These are phyloP conservation scores for Rhynchospora pubera DNA, from an alignment of 176 grass and related monocot genomes.

Conservation along the genomic window DNA sequence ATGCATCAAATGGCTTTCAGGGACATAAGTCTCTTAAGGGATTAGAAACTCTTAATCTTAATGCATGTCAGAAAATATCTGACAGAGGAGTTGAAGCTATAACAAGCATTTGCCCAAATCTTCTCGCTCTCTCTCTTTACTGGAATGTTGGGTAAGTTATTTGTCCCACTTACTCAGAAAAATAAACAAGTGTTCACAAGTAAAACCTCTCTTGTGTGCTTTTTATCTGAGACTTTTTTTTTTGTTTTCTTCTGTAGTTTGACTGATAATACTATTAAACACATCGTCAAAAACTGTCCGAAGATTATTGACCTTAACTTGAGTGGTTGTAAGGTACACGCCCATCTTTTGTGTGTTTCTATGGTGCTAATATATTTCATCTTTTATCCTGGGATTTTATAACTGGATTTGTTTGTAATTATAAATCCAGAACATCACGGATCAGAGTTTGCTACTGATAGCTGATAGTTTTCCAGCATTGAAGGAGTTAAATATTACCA, in stretches of 20 bases:
- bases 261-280: conserved; percentile 49
- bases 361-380: not conserved
- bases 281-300: conserved; percentile 58
- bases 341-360: conserved; percentile 13
- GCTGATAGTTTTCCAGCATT: conserved; percentile 53
- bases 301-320: conserved; percentile 65
- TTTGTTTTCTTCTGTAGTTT: conserved; percentile 36
- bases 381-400: conserved; percentile 10
- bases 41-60: conserved; percentile 67
- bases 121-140: conserved; percentile 49
- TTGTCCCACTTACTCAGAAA: conserved; percentile 3
- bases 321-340: conserved; percentile 88
- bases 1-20: conserved; percentile 28
- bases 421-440: conserved; percentile 64
- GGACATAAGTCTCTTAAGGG: conserved; percentile 39
- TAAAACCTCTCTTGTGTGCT: not conserved
- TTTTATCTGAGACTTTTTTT: not conserved
- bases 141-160: conserved; percentile 83
- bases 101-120: conserved; percentile 55
- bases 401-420: conserved; percentile 6
- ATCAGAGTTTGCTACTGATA: conserved; percentile 51
- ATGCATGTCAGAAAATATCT: conserved; percentile 81
- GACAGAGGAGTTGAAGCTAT: conserved; percentile 76
- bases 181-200: not conserved
- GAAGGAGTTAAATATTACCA: conserved; percentile 80